Evolutionary conservation across 2,329 filamentous ascomycete genomes (phyloP).

Genomic region (Aspergillus melleus): DNA sequence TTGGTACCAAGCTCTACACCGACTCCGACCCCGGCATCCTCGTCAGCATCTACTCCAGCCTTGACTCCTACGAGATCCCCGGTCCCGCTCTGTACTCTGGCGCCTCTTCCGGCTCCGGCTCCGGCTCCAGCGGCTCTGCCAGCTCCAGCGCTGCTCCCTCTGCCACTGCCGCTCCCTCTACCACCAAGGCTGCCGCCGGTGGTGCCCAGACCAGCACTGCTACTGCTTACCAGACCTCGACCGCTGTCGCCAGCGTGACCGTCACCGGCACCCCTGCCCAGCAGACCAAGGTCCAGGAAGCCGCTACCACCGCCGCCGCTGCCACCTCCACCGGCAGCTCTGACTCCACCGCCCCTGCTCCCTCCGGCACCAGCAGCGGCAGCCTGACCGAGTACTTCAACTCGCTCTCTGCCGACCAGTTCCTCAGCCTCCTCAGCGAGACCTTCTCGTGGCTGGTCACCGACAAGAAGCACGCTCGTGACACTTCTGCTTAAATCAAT

Average conservation of each 20-base stretch:
- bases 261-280: constrained; percentile 24
- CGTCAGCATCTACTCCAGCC: constrained; percentile 58
- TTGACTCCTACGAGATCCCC: constrained; percentile 52
- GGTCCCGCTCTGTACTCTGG: constrained; percentile 46
- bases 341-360: constrained; percentile 9
- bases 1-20: constrained; percentile 58
- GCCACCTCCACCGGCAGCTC: constrained; percentile 13
- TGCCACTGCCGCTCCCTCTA: constrained; percentile 13
- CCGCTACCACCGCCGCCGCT: constrained; percentile 11
- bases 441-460: constrained; percentile 35
- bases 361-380: constrained; percentile 20
- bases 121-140: constrained; percentile 15
- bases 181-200: constrained; percentile 14
- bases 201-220: constrained; percentile 21
- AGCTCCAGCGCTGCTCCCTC: constrained; percentile 11
- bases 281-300: constrained; percentile 21
- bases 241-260: constrained; percentile 20
- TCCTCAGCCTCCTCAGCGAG: constrained; percentile 29
- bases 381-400: constrained; percentile 29
- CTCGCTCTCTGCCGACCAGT: constrained; percentile 32
- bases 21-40: constrained; percentile 58
- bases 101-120: constrained; percentile 21
- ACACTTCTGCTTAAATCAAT: constrained; percentile 24
- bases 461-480: constrained; percentile 34
- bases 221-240: constrained; percentile 24